A percentile compares a stretch with the other conserved stretches of the same genome.
Conservation (phyloP, 2,329 filamentous ascomycete genomes). For the Colletotrichum paranaense region DNA sequence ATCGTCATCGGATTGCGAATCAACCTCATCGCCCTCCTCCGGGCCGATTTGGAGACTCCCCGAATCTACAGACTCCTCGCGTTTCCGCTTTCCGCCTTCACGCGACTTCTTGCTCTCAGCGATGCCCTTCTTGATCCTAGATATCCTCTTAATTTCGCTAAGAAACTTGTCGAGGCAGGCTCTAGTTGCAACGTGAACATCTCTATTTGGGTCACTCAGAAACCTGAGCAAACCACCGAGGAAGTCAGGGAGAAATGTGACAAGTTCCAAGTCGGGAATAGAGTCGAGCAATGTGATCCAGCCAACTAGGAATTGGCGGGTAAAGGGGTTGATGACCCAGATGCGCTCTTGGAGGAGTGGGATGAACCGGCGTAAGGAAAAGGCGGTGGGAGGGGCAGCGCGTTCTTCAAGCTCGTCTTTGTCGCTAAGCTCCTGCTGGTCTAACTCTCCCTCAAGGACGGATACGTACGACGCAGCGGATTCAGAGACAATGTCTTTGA, state of each 20-base stretch:
- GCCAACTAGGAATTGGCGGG: constrained; percentile 91
- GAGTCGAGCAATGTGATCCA: constrained; percentile 97
- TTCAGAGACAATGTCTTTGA: constrained; percentile 97
- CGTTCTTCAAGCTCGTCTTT: constrained; percentile 43
- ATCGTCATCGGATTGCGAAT: constrained; percentile 66
- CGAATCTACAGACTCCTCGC: constrained; percentile 76
- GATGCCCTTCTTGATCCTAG: constrained; percentile 91
- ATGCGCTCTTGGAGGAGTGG: constrained; percentile 94
- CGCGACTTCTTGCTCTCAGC: constrained; percentile 83
- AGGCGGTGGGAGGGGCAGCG: constrained; percentile 79
- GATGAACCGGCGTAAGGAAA: constrained; percentile 91
- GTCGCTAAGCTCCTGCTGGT: constrained; percentile 56
- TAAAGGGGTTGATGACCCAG: constrained; percentile 93
- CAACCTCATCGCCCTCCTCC: constrained; percentile 71
- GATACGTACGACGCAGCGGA: constrained; percentile 96
- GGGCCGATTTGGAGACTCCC: constrained; percentile 68
- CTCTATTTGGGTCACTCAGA: constrained; percentile 87
- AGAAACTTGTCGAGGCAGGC: constrained; percentile 90
- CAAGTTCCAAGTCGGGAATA: constrained; percentile 95
- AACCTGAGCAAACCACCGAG: constrained; percentile 91
- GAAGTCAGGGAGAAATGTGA: constrained; percentile 92
- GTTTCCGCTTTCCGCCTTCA: constrained; percentile 75
- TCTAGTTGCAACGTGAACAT: constrained; percentile 96
- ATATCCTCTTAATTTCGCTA: constrained; percentile 93
- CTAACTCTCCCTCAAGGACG: constrained; percentile 73